A percentile compares a stretch with the other conserved stretches of the same genome.
phyloP scores from a whole-genome alignment of 306 rosid genomes.

The Quercus engelmannii region DNA sequence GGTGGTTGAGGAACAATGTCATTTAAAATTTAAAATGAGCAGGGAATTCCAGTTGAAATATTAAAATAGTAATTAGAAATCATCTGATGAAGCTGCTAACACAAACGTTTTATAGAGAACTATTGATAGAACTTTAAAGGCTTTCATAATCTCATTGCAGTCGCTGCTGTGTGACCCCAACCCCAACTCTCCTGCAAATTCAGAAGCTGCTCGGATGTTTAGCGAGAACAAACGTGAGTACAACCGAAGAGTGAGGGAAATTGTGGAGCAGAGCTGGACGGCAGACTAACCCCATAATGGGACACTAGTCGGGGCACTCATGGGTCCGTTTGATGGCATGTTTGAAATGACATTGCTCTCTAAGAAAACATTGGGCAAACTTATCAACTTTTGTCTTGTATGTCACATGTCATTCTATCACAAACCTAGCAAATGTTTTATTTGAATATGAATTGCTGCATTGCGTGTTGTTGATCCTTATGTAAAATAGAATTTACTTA shows the following conservation, averaged over 20 bases:
- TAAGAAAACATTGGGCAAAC: constrained; percentile 36
- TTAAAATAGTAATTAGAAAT: not conserved
- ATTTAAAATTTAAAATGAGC: not conserved
- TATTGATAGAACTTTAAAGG: not conserved
- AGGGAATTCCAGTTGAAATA: not conserved
- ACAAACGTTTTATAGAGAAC: not conserved
- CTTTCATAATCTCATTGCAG: constrained; percentile 41
- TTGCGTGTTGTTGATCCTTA: constrained; percentile 7
- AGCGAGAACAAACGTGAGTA: constrained; percentile 91
- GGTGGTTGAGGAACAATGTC: too few species aligned
- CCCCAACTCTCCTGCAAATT: constrained; percentile 95
- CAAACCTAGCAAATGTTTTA: constrained; percentile 23
- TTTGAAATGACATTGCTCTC: constrained; percentile 24
- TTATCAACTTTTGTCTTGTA: constrained; percentile 27
- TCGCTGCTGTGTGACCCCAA: constrained; percentile 94
- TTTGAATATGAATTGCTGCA: constrained; percentile 24
- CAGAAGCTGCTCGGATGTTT: constrained; percentile 93
- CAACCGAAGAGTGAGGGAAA: constrained; percentile 83
- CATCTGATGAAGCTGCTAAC: not conserved
- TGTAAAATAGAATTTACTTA: constrained; percentile 40
- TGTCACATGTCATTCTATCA: constrained; percentile 21
- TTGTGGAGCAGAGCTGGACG: constrained; percentile 97
- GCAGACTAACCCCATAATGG: constrained; percentile 49
- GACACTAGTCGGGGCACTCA: constrained; percentile 5
- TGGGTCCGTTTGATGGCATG: constrained; percentile 26